Conservation (phyloP, 768 basidiomycete genomes). For the Leccinum rimulosum region DNA sequence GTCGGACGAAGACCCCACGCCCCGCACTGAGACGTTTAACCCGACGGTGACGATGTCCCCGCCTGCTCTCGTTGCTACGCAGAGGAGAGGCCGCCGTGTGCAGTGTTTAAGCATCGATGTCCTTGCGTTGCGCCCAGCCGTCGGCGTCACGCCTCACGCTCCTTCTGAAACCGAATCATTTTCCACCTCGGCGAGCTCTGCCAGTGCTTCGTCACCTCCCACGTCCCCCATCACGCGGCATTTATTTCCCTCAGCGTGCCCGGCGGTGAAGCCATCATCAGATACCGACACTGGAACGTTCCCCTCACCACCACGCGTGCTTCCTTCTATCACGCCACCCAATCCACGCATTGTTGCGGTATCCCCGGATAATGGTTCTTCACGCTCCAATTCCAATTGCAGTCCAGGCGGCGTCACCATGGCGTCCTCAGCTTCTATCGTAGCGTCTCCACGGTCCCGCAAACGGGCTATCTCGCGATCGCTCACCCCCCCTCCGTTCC, state of each 20-base stretch:
- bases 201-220: conserved; percentile 1
- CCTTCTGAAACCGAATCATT: conserved; percentile 23
- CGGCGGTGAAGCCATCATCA: neutral
- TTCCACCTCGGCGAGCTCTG: conserved; percentile 2
- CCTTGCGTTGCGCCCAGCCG: conserved; percentile 16
- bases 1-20: conserved; percentile 27
- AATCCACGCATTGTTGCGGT: conserved; percentile 4
- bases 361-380: conserved; percentile 4
- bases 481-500: conserved; percentile 24
- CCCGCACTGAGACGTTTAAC: conserved; percentile 21
- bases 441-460: conserved; percentile 18
- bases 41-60: neutral
- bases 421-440: conserved; percentile 1
- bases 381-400: neutral
- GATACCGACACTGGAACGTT: neutral
- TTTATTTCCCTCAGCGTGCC: neutral
- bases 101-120: conserved; percentile 5
- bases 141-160: conserved; percentile 19
- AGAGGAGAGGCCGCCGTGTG: conserved; percentile 1
- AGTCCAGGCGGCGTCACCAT: neutral
- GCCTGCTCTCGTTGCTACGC: neutral
- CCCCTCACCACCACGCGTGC: neutral
- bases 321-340: conserved; percentile 3
- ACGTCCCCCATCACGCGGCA: conserved; percentile 3
- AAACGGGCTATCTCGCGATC: conserved; percentile 26